Base-by-base conservation (phyloP, 1,139 yeast genomes). In the Saccharomyces hybrid region DNA sequence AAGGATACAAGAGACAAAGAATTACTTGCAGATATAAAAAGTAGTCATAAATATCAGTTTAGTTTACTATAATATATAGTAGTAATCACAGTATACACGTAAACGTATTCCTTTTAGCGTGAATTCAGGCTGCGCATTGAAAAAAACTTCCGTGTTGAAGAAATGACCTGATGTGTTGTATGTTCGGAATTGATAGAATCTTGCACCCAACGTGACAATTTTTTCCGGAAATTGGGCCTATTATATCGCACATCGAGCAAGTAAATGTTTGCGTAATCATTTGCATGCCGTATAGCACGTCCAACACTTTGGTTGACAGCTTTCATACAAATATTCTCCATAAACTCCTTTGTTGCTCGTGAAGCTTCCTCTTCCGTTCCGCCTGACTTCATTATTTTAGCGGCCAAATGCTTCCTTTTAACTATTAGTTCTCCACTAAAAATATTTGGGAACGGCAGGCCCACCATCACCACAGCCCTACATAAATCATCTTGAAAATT, bases 271-370 rank as follows among this genome's bases (percentile, higher is more conserved):
- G 98, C 84, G 65, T 87, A 90, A 69, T 93, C 99, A 49, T 79
- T 77, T 28, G 78, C 78, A 69, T 91, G 97, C 56, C 99, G 75
- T 44, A 91, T 91, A 23, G 97, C 89, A 63, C 99, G 78, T 0
- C 98, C 99, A 20, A 93, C 85, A 70, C 96, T 84, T 70, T 91
- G 99, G 67, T 91, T 91, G 1, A 91, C 89, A 0, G 97, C 87
- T 56, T 93, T 80, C 95, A 93, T 87, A 67, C 97, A 90, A 8
- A 89, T 75, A 65, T 88, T 89, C 62, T 90, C 97, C 63, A 88
- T 86, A 64, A 82, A 89, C 61, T 66, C 54, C 63, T 68, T 59
- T 34, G 73, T 63, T 1, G 71, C 74, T 26, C 58, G 61, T 25
- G 50, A 55, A 3, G 72, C 70, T 28, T 65, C 66, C 47, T 56